Evolutionary conservation across 495 filamentous ascomycete genomes (phyloP).

Genomic region (Hypomontagnella monticulosa): DNA sequence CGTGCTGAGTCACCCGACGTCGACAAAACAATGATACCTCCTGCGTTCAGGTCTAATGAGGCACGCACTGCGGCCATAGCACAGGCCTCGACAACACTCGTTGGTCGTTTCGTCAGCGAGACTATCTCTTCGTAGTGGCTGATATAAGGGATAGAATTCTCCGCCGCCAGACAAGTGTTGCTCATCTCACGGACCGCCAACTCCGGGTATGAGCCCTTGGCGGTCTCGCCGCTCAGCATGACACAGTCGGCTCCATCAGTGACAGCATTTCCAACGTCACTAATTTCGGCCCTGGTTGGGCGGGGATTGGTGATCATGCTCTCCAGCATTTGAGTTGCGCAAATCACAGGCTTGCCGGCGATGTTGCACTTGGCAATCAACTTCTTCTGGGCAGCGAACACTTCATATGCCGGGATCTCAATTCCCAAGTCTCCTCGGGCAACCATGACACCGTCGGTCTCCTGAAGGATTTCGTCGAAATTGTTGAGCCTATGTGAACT

Average conservation of each 20-base stretch:
- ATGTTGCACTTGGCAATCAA: conserved; percentile 99
- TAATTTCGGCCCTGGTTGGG: conserved; percentile 96
- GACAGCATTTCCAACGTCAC: conserved; percentile 97
- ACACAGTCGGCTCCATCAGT: conserved; percentile 98
- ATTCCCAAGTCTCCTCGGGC: conserved; percentile 98
- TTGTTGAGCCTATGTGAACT: conserved; percentile 71
- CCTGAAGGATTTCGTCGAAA: conserved; percentile 94
- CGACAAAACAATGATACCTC: conserved; percentile 92
- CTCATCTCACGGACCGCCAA: conserved; percentile 98
- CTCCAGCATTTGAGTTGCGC: conserved; percentile 81
- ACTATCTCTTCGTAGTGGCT: conserved; percentile 96
- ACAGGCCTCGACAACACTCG: conserved; percentile 86
- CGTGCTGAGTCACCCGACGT: conserved; percentile 92
- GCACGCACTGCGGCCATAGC: conserved; percentile 96
- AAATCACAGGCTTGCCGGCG: conserved; percentile 97
- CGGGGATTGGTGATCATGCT: conserved; percentile 99
- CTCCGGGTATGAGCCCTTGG: conserved; percentile 93
- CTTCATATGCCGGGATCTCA: conserved; percentile 97
- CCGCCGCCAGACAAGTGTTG: conserved; percentile 93
- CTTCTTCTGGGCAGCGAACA: conserved; percentile 99
- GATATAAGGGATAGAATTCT: conserved; percentile 95
- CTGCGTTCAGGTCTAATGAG: conserved; percentile 92
- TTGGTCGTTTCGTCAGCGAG: conserved; percentile 79
- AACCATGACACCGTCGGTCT: conserved; percentile 99
- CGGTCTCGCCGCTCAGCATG: conserved; percentile 99